Evolutionary conservation across 441 rosid genomes (phyloP).

Genomic region (Populus hybrid): DNA sequence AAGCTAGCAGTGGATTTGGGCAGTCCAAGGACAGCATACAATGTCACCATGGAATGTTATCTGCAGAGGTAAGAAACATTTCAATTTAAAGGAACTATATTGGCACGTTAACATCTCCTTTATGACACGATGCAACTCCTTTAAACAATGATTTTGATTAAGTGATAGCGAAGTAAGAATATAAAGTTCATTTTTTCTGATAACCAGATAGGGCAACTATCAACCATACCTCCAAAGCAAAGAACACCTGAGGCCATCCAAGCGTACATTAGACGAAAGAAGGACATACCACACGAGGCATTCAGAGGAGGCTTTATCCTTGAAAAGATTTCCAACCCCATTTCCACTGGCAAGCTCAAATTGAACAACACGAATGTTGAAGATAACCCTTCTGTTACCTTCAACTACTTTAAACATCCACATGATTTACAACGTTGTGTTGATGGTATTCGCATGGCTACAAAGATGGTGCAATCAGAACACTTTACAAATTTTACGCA

Average conservation of each 20-base stretch:
- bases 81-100: too few species aligned
- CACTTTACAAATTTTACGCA: slow-evolving; percentile 60
- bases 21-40: slow-evolving; percentile 69
- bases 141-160: background rate
- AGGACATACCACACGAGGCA: slow-evolving; percentile 61
- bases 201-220: slow-evolving; percentile 76
- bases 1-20: slow-evolving; percentile 92
- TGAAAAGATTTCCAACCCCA: slow-evolving; percentile 73
- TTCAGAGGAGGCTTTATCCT: slow-evolving; percentile 92
- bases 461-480: slow-evolving; percentile 60
- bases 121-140: background rate
- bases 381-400: slow-evolving; percentile 80
- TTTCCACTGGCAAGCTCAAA: slow-evolving; percentile 65
- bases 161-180: background rate
- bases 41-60: slow-evolving; percentile 75
- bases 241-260: slow-evolving; percentile 61
- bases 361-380: slow-evolving; percentile 64
- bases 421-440: slow-evolving; percentile 69
- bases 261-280: slow-evolving; percentile 52
- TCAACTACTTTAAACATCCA: slow-evolving; percentile 88
- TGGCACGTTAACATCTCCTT: background rate
- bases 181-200: background rate
- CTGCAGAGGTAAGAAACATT: slow-evolving; percentile 61
- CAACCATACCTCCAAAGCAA: slow-evolving; percentile 70
- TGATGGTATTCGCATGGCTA: slow-evolving; percentile 55